Evolutionary conservation across 495 filamentous ascomycete genomes (phyloP).

Genomic region (Xylaria venustula): DNA sequence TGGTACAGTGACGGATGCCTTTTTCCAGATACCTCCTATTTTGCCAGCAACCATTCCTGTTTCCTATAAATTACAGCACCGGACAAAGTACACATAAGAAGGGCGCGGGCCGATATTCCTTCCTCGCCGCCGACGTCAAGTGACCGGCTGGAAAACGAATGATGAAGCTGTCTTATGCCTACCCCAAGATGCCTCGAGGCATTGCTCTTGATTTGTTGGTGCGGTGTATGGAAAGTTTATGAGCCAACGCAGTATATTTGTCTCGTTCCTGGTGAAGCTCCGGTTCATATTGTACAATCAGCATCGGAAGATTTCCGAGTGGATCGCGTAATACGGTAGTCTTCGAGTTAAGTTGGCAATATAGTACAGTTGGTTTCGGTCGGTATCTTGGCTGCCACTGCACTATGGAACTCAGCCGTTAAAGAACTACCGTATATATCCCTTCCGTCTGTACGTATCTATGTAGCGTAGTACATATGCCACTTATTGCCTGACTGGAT

Average conservation of each 20-base stretch:
- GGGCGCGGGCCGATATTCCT: constrained; percentile 1
- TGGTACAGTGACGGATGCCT: constrained; percentile 11
- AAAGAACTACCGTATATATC: no score
- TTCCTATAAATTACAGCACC: constrained; percentile 18
- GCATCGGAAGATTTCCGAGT: not conserved
- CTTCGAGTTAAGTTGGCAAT: not conserved
- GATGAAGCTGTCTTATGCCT: not conserved
- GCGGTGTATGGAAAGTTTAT: not conserved
- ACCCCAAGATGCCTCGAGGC: not conserved
- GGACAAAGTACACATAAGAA: constrained; percentile 3
- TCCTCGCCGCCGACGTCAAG: not conserved
- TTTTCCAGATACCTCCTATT: constrained; percentile 31
- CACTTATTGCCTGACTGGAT: no score
- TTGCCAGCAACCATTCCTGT: constrained; percentile 22
- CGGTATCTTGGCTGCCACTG: not conserved
- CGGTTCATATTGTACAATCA: not conserved
- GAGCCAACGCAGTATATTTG: not conserved
- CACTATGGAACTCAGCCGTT: not conserved
- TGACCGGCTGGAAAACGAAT: not conserved
- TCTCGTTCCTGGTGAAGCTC: not conserved
- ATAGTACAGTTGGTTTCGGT: not conserved
- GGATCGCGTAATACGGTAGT: not conserved
- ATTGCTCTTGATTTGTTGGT: not conserved
- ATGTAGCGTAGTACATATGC: no score
- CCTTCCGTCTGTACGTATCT: no score